These are phyloP conservation scores for Salvia splendens DNA, from an alignment of 257 asterid genomes.

Conservation along the genomic window DNA sequence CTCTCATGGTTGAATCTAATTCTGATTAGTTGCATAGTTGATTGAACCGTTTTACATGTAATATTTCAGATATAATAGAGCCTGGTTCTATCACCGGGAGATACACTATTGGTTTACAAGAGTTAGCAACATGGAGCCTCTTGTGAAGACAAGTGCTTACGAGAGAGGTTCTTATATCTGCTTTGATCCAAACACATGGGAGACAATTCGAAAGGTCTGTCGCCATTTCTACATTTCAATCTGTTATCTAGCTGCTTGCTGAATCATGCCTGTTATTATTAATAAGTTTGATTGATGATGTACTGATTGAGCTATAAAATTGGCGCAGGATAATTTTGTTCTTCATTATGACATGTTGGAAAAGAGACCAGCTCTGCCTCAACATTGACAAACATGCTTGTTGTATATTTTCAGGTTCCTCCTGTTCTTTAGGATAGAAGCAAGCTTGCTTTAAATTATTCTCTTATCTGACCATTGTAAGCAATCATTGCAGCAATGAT, in stretches of 20 bases:
- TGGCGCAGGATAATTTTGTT: constrained; percentile 91
- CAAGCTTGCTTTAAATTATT: constrained; percentile 35
- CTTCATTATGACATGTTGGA: constrained; percentile 86
- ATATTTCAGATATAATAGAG: constrained; percentile 74
- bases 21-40: constrained; percentile 18
- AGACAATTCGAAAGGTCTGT: constrained; percentile 87
- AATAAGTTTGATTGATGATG: constrained; percentile 1
- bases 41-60: constrained; percentile 10
- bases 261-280: constrained; percentile 2
- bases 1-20: constrained; percentile 20
- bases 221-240: constrained; percentile 11
- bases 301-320: constrained; percentile 8
- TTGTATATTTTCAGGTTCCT: constrained; percentile 50
- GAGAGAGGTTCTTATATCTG: constrained; percentile 91
- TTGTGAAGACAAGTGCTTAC: constrained; percentile 64
- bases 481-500: constrained; percentile 41
- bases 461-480: constrained; percentile 36
- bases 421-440: constrained; percentile 40
- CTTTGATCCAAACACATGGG: constrained; percentile 98
- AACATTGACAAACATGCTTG: constrained; percentile 48
- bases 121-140: constrained; percentile 79
- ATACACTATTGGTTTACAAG: constrained; percentile 71
- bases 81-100: constrained; percentile 93
- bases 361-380: constrained; percentile 79
- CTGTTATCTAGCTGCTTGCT: constrained; percentile 1